Evolutionary conservation across 352 stramenopile genomes (phyloP).

Genomic region (Phytophthora litchii): DNA sequence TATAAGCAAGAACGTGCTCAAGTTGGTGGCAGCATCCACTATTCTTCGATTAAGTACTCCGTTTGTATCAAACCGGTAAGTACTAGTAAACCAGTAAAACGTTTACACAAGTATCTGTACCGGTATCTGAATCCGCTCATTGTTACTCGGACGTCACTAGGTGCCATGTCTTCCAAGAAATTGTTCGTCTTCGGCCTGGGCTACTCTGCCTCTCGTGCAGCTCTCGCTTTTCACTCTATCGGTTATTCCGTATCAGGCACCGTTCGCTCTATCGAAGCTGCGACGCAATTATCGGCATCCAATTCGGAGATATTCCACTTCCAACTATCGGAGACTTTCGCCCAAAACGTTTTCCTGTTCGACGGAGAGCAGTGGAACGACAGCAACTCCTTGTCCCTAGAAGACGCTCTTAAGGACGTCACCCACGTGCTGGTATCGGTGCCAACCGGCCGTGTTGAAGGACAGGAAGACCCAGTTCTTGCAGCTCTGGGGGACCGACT

Average conservation of each 20-base stretch:
- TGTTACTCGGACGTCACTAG: slow-evolving; percentile 11
- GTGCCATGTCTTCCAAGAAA: slow-evolving; percentile 36
- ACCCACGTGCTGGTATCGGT: slow-evolving; percentile 86
- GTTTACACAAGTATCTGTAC: background rate
- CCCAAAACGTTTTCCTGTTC: slow-evolving; percentile 82
- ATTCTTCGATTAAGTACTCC: too few relatives aligned
- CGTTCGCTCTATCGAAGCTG: slow-evolving; percentile 61
- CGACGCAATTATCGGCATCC: slow-evolving; percentile 41
- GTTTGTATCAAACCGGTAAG: too few relatives aligned
- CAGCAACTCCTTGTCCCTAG: slow-evolving; percentile 38
- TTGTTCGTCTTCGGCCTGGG: slow-evolving; percentile 92
- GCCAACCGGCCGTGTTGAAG: slow-evolving; percentile 50
- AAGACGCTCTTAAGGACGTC: slow-evolving; percentile 54
- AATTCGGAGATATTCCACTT: slow-evolving; percentile 50
- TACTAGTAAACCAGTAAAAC: background rate
- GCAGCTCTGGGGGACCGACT: slow-evolving; percentile 49
- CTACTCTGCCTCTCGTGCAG: slow-evolving; percentile 81
- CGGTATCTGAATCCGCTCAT: slow-evolving; percentile 7
- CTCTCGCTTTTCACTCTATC: slow-evolving; percentile 57
- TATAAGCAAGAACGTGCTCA: too few relatives aligned
- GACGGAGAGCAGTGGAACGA: slow-evolving; percentile 64
- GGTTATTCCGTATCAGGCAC: slow-evolving; percentile 81
- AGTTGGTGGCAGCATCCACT: too few relatives aligned
- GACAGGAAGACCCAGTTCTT: slow-evolving; percentile 76
- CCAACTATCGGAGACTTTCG: slow-evolving; percentile 2